Percentiles rank a stretch among this genome's conserved stretches.
Evolutionary conservation across 768 basidiomycete species (phyloP).

Genomic region (Phaffia australis): DNA sequence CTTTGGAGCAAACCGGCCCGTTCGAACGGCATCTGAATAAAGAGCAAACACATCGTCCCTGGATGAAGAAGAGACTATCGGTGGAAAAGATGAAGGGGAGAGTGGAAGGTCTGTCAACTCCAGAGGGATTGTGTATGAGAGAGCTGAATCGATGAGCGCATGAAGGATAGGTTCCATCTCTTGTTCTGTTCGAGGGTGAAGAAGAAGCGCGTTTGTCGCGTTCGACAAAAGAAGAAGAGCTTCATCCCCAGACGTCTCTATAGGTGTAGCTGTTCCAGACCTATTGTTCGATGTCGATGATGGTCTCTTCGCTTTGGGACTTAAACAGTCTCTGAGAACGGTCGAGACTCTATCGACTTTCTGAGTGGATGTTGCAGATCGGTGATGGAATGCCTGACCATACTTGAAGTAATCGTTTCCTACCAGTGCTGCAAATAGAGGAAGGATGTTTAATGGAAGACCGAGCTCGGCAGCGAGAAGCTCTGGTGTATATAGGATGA

Average conservation of each 20-base stretch:
- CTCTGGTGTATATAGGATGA: conserved; percentile 10
- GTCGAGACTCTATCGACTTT: conserved; percentile 18
- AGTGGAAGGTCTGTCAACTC: not conserved
- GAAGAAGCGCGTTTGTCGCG: conserved; percentile 8
- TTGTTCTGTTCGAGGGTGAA: conserved; percentile 5
- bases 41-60: conserved; percentile 8
- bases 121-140: conserved; percentile 14
- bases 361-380: conserved; percentile 3
- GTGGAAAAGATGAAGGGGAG: not conserved
- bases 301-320: conserved; percentile 7
- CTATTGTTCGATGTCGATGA: not conserved
- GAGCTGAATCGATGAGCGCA: conserved; percentile 20
- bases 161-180: conserved; percentile 18
- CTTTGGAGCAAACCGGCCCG: conserved; percentile 17
- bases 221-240: conserved; percentile 15
- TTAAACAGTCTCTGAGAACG: conserved; percentile 2
- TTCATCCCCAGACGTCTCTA: conserved; percentile 6
- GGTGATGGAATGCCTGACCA: conserved; percentile 2
- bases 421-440: conserved; percentile 22
- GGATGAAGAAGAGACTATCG: not conserved
- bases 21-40: conserved; percentile 3
- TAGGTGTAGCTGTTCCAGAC: not conserved
- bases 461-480: conserved; percentile 18
- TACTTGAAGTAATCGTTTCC: conserved; percentile 23
- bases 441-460: conserved; percentile 19